Percentiles rank a stretch among this genome's conserved stretches.
phyloP scores from a whole-genome alignment of 306 rosid species.

The Cicer chorassanicum region DNA sequence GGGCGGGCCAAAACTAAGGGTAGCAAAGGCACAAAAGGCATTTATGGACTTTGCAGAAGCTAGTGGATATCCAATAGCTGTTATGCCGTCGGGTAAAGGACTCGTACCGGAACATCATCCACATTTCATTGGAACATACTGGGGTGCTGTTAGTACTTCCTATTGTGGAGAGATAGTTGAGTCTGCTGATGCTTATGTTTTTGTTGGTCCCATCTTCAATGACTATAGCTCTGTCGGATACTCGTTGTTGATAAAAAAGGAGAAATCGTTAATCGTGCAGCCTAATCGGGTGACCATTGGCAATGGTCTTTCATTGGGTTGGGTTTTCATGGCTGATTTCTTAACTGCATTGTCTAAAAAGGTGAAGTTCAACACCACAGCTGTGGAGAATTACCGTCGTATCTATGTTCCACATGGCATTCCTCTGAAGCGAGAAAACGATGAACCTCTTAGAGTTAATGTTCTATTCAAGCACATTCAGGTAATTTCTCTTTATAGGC shows the following conservation, averaged over 20 bases:
- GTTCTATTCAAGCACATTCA: conserved; percentile 79
- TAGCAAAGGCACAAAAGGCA: conserved; percentile 68
- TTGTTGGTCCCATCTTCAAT: conserved; percentile 84
- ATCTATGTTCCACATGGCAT: conserved; percentile 73
- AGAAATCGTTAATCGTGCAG: conserved; percentile 69
- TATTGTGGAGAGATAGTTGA: conserved; percentile 88
- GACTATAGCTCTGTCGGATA: conserved; percentile 94
- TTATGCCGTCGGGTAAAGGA: conserved; percentile 89
- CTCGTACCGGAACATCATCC: conserved; percentile 75
- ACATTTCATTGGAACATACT: conserved; percentile 68
- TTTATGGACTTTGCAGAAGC: conserved; percentile 77
- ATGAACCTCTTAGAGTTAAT: conserved; percentile 79
- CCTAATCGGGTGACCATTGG: conserved; percentile 78
- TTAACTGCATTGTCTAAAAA: conserved; percentile 69
- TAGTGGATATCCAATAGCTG: conserved; percentile 76
- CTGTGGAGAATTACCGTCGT: conserved; percentile 71
- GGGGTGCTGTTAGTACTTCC: conserved; percentile 87
- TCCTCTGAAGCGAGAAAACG: conserved; percentile 59
- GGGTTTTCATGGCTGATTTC: conserved; percentile 91
- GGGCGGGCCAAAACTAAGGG: conserved; percentile 83
- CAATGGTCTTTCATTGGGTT: conserved; percentile 83
- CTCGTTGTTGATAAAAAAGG: conserved; percentile 79
- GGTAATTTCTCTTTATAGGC: conserved; percentile 33
- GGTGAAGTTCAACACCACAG: conserved; percentile 66
- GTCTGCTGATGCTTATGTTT: conserved; percentile 87